Base-by-base conservation (phyloP, 305 asterid genomes). In the Fraxinus velutina region DNA sequence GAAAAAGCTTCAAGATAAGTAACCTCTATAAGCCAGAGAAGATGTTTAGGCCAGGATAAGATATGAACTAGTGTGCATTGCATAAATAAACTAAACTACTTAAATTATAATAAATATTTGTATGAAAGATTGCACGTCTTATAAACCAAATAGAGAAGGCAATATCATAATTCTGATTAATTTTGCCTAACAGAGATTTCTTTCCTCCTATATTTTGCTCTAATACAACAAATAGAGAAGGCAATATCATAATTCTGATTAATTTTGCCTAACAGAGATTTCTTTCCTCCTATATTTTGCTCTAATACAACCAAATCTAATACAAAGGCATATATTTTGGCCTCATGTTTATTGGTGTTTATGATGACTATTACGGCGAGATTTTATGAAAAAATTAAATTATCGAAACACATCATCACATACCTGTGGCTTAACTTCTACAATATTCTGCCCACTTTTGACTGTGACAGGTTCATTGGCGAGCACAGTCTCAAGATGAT, bases 371-470 rank as follows among this genome's bases (percentile, higher is more conserved):
- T 19, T 60, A 22, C 34, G 7, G 7, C 12, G 17, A 36, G 62
- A 73, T 55, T 12, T 64, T 5, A 68, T 68, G 10, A 68, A 19
- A 29, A 68, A 27, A 42, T 17, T 5, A 27, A 6, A 19, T 32
- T 1, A 22, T 57, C 15, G 17, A 24, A n/a, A 52, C 33, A 21
- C 17, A 21, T 39, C 10, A 82, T 22, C 73, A 29, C 39, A 27
- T 88, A 94, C 96, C 97, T 93, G 97, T 12, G 97, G 97, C 88
- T 93, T 92, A 83, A 94, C 97, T 86, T 94, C 97, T 0, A 94
- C 95, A 42, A 87, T 86, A 84, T 90, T 91, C 74, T 89, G 90
- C 77, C 92, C 98, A 39, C 97, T 92, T 87, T 92, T 92, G 60
- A 94, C 98, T 0, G 95, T 91, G 34, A 76, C 68, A 47, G 39